Evolutionary conservation across 257 asterid species (phyloP), one percentile per base, ranked within the genome.

Genomic region (Capsicum chinense): DNA sequence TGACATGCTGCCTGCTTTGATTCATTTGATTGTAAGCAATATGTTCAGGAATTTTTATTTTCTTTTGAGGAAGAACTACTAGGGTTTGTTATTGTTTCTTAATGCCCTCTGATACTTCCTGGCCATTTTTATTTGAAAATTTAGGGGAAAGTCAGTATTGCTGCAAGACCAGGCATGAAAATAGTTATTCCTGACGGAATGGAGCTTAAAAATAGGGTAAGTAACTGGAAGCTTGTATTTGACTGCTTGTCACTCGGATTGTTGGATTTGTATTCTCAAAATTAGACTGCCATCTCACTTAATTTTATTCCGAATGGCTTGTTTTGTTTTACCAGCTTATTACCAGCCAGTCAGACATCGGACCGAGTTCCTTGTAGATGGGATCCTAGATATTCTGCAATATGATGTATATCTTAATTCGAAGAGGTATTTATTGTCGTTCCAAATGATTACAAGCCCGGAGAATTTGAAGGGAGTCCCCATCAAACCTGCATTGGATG

Each of bases 101-200:
- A 54, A 78, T 78, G 50, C 50, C 54, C 44, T 76, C 82, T 54
- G 15, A 78, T 78, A 54, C 64, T 78, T 54, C 19, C n/a, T 26
- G 26, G 52, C 26, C 12, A 0, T 26, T 26, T 37, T 56, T 83
- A 19, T 17, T 82, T 79, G 19, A 54, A 52, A 26, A 14, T 74
- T 54, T 16, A 95, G 99, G 99, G 99, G 42, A 87, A 88, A 76
- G 97, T 95, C 78, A 66, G n/a, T 56, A 95, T 93, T 84, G 86
- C 85, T 67, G 92, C 95, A 42, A 87, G 82, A 82, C 92, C 92
- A 6, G 88, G 88, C 54, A 79, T 83, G 89, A 93, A 85, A 86
- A 91, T 95, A 78, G 91, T 82, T 79, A 85, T 95, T 44, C 98
- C 98, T 6, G 94, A 92, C 79, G 93, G 93, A 37, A 63, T 92